These are phyloP conservation scores for Penicillium occitanis DNA, from an alignment of 2,329 filamentous ascomycete genomes.

Conservation along the genomic window DNA sequence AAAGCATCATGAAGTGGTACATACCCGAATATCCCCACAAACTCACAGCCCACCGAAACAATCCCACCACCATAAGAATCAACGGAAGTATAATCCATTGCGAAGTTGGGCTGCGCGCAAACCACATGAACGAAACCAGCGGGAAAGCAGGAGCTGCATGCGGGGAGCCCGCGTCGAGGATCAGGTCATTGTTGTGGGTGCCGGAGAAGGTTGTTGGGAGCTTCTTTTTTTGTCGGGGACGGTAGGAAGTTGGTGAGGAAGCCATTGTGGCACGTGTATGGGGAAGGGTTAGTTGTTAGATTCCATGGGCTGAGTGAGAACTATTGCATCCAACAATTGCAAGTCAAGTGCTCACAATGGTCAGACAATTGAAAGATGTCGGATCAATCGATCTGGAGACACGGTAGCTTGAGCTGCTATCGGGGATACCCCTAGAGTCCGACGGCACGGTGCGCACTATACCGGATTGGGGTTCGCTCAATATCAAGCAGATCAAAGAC, in stretches of 20 bases:
- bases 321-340: background rate
- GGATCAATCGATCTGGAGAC: background rate
- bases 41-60: constrained; percentile 90
- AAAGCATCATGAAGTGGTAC: constrained; percentile 22
- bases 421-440: background rate
- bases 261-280: constrained; percentile 15
- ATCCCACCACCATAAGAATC: constrained; percentile 82
- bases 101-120: constrained; percentile 74
- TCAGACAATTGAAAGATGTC: background rate
- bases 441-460: background rate
- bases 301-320: background rate
- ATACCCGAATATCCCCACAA: constrained; percentile 93
- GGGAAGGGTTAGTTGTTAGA: background rate
- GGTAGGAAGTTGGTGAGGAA: constrained; percentile 37
- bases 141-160: constrained; percentile 72
- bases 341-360: background rate
- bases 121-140: constrained; percentile 91
- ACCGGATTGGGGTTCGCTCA: background rate
- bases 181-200: constrained; percentile 45
- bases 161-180: constrained; percentile 46
- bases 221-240: constrained; percentile 50
- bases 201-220: constrained; percentile 33
- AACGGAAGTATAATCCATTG: constrained; percentile 91
- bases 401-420: background rate
- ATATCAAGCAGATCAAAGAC: background rate